Base-by-base conservation (phyloP, 1,139 yeast genomes). In the Saccharomyces hybrid region DNA sequence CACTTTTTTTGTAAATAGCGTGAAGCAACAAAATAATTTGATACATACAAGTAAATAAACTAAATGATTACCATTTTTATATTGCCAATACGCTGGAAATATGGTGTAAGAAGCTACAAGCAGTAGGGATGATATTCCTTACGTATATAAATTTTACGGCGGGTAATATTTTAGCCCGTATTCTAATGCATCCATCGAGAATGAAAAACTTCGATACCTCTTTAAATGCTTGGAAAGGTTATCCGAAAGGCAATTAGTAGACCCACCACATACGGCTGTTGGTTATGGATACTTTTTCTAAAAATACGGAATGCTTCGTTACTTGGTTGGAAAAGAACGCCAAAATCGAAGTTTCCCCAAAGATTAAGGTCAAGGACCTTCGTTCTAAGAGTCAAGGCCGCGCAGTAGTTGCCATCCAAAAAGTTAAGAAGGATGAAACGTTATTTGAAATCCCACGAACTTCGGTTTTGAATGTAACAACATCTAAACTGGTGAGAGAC, bases 401-500 rank as follows among this genome's bases (percentile, higher is more conserved):
- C 44, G 96, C 95, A 6, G 69, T 93, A 11, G 69, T 84, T 8
- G 95, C 97, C 0, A 57, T 64, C 0, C 79, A 79, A 34, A 83
- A 83, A 61, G 86, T 91, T 28, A 62, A 64, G 3, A 67, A 73
- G 34, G 85, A 77, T 56, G 95, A 88, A 58, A 73, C 74, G 0
- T 70, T 93, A 16, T 88, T 90, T 68, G 76, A 79, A 42, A 77
- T 93, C 23, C 95, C 97, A 0, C 73, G 89, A 55, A 64, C 70
- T 0, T 69, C 78, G 0, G 71, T 86, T 7, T 62, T 93, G 49
- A 82, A 86, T 61, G 75, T 83, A 11, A 79, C 78, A 13, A 85
- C 84, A 16, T 79, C 86, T 42, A 65, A 78, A 1, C 70, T 86
- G 26, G 61, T 74, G 1, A 52, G 62, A 3, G 72, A 76, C 14